Percentiles rank a stretch among this genome's conserved stretches.
phyloP scores from a whole-genome alignment of 257 asterid species.

The Paulownia fortunei region DNA sequence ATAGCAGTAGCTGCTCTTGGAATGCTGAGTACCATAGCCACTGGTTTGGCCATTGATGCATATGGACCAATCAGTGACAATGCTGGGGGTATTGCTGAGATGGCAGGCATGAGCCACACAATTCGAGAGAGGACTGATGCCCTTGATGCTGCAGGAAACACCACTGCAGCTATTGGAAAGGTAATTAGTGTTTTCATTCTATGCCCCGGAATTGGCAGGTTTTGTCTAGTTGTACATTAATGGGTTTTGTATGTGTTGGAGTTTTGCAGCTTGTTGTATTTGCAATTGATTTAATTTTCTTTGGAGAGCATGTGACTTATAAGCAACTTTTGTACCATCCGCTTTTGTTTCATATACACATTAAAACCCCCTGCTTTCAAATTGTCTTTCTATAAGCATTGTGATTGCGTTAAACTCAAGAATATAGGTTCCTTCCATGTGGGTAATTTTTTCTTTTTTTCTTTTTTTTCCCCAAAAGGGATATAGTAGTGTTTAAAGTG shows the following conservation, averaged over 20 bases:
- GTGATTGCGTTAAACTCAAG: background rate
- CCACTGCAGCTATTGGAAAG: conserved; percentile 62
- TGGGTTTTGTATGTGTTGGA: background rate
- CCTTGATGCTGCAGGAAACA: conserved; percentile 60
- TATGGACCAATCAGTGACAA: conserved; percentile 63
- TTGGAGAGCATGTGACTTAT: background rate
- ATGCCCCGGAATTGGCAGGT: background rate
- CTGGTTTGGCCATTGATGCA: conserved; percentile 56
- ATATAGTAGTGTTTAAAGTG: background rate
- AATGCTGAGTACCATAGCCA: conserved; percentile 59
- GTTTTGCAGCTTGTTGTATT: background rate
- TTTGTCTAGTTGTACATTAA: background rate
- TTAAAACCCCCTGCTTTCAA: background rate
- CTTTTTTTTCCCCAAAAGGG: background rate
- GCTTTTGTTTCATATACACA: background rate
- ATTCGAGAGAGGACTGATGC: conserved; percentile 56
- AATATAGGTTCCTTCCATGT: background rate
- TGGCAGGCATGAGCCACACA: conserved; percentile 56
- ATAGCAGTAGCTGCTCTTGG: conserved; percentile 58
- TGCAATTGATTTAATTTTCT: background rate
- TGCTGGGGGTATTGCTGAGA: conserved; percentile 60
- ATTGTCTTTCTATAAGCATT: background rate
- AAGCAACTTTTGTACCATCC: background rate
- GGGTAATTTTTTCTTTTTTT: background rate
- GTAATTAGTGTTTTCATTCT: conserved; percentile 18